These are phyloP conservation scores for Mariannaea sp. DNA, from an alignment of 2,329 filamentous ascomycete species.

Conservation along the genomic window DNA sequence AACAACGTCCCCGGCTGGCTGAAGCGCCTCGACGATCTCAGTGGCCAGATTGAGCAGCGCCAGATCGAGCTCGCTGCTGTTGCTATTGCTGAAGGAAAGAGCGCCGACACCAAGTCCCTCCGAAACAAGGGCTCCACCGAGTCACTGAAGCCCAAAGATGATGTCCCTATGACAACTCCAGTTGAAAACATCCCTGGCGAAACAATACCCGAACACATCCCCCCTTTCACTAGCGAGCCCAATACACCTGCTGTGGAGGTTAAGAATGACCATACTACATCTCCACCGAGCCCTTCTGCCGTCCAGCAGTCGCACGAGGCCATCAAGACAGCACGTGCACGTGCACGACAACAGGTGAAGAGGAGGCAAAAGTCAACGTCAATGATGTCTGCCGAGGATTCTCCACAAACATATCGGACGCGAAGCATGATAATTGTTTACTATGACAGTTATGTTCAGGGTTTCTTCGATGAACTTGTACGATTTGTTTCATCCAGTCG, in stretches of 20 bases:
- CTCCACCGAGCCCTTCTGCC: slow-evolving; percentile 30
- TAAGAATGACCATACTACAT: slow-evolving; percentile 25
- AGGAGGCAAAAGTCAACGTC: slow-evolving; percentile 58
- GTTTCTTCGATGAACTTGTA: slow-evolving; percentile 80
- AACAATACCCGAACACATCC: slow-evolving; percentile 29
- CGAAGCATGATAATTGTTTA: slow-evolving; percentile 84
- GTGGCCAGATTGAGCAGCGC: slow-evolving; percentile 63
- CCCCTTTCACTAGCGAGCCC: slow-evolving; percentile 12
- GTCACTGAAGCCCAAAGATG: slow-evolving; percentile 56
- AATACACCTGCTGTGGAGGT: slow-evolving; percentile 37
- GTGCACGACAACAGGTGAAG: slow-evolving; percentile 53
- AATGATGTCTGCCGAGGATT: slow-evolving; percentile 55
- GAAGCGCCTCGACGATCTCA: slow-evolving; percentile 62
- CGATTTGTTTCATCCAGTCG: slow-evolving; percentile 79
- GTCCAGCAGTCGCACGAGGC: slow-evolving; percentile 51
- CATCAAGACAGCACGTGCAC: slow-evolving; percentile 46
- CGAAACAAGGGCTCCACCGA: slow-evolving; percentile 59
- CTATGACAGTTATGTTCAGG: slow-evolving; percentile 87
- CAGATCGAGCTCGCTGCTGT: slow-evolving; percentile 63
- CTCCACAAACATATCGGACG: slow-evolving; percentile 64
- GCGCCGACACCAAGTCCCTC: slow-evolving; percentile 47
- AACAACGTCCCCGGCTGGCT: slow-evolving; percentile 65
- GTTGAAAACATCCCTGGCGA: slow-evolving; percentile 23
- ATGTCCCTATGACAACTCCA: slow-evolving; percentile 39
- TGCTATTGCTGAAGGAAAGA: slow-evolving; percentile 38